A percentile compares a stretch with the other conserved stretches of the same genome.
Evolutionary conservation across 2,329 filamentous ascomycete species (phyloP).

Genomic region (Fusarium nodosum): DNA sequence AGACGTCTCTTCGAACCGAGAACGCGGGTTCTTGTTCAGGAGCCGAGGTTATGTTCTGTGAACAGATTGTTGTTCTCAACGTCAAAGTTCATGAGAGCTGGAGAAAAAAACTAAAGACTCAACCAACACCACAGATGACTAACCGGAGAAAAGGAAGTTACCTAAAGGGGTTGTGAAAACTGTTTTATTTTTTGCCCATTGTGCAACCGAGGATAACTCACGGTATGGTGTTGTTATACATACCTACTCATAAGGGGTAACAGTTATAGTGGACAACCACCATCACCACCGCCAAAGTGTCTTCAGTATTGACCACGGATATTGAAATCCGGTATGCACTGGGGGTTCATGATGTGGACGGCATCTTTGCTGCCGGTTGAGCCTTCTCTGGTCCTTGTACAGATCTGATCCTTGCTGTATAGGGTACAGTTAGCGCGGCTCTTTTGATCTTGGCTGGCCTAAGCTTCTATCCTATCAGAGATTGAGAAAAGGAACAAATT

Average conservation of each 20-base stretch:
- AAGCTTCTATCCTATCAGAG: constrained; percentile 10
- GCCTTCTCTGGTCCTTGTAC: neutral
- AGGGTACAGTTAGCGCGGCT: constrained; percentile 36
- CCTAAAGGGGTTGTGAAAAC: constrained; percentile 27
- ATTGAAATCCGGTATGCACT: constrained; percentile 38
- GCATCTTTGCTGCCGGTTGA: constrained; percentile 22
- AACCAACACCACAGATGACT: constrained; percentile 6
- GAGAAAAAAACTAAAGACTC: too few species aligned
- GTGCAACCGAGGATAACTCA: constrained; percentile 43
- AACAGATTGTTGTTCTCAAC: neutral
- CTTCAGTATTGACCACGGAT: constrained; percentile 25
- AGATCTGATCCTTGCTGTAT: constrained; percentile 40
- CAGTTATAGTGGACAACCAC: constrained; percentile 13
- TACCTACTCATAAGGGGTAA: constrained; percentile 21
- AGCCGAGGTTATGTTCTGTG: constrained; percentile 37
- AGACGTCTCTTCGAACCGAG: neutral
- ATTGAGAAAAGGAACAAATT: constrained; percentile 12
- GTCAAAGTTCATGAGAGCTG: neutral
- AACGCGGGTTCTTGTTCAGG: constrained; percentile 3
- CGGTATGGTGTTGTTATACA: constrained; percentile 8
- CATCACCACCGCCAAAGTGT: neutral
- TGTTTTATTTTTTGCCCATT: constrained; percentile 8
- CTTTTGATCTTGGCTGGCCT: constrained; percentile 33
- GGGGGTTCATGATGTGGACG: constrained; percentile 4
- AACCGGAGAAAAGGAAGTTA: constrained; percentile 45